Base-by-base conservation (phyloP, 2,329 filamentous ascomycete species). In the Exserohilum rostratum region DNA sequence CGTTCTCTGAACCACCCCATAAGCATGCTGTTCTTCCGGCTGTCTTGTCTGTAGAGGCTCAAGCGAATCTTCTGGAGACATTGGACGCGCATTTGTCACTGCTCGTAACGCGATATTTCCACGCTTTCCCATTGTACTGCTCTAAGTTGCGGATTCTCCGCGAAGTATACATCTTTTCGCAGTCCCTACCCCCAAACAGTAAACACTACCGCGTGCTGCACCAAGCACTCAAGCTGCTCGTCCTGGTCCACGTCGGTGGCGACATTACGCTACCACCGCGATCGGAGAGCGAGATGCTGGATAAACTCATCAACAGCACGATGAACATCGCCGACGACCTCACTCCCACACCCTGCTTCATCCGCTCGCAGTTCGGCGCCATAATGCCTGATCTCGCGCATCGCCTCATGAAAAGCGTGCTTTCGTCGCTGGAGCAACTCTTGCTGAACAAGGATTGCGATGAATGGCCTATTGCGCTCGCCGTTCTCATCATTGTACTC, bases 201-300 rank as follows among this genome's bases (percentile, higher is more conserved):
- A 6, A 61, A 2, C 55, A 68, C n/a, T 53, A 58, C 4, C 62
- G 53, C 5, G 60, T 71, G n/a, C 62, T 77, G 0, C 62, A 64
- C 11, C 67, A 74, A 38, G 67, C 73, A 0, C 65, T 77, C 3
- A 76, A 77, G 53, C 63, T 77, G 0, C 69, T 77, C 6, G 67
- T 74, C n/a, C 65, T 77, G 1, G 70, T 77, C 3, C 75, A 77
- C 37, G 69, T 75, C 11, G 73, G 73, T 15, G 73, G 72, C 15
- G 71, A 76, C 27, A 68, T 75, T n/a, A 70, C 68, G 1, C 47
- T 75, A 2, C 65, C 70, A 3, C 45, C 63, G 1, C 61, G 62
- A 1, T 55, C 62, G 0, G 53, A 56, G 6, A 53, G 63, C 39
- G 50, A 57, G 2, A 45, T 50, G 11, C 44, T 71, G 17, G 40